A percentile compares a stretch with the other conserved stretches of the same genome.
Evolutionary conservation across 2,329 filamentous ascomycete species (phyloP).

Genomic region (Stemphylium lycopersici): DNA sequence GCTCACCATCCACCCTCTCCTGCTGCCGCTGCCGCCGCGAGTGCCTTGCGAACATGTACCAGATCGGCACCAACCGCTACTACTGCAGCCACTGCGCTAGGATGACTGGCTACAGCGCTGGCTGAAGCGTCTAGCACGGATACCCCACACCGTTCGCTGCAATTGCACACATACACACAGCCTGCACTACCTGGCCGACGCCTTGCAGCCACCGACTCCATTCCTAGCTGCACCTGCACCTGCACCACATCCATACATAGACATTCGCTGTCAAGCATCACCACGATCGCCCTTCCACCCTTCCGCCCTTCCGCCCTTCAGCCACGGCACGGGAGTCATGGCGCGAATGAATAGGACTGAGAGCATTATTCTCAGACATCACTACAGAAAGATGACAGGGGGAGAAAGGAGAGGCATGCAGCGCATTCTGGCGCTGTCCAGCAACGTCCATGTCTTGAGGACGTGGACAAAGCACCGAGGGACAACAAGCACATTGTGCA

Average conservation of each 20-base stretch:
- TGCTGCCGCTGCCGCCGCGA: slow-evolving; percentile 47
- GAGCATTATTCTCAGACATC: not conserved
- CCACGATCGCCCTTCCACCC: not conserved
- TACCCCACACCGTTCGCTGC: not conserved
- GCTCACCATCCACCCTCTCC: slow-evolving; percentile 27
- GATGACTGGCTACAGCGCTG: slow-evolving; percentile 48
- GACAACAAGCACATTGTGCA: not conserved
- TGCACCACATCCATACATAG: not conserved
- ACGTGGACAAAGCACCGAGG: not conserved
- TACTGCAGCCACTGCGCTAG: slow-evolving; percentile 51
- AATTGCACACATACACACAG: not conserved
- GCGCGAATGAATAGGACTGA: not conserved
- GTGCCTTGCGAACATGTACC: slow-evolving; percentile 42
- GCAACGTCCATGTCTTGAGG: not conserved
- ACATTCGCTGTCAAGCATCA: slow-evolving; percentile 2
- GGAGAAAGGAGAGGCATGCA: not conserved
- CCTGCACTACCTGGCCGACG: not conserved
- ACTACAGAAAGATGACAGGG: not conserved
- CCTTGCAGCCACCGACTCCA: not conserved
- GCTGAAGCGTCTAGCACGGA: slow-evolving; percentile 27
- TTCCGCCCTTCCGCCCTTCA: not conserved
- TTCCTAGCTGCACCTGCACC: not conserved
- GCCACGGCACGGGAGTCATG: not conserved
- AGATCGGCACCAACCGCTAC: slow-evolving; percentile 48
- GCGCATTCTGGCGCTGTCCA: slow-evolving; percentile 1